Evolutionary conservation across 306 rosid genomes (phyloP).

Genomic region (Fagus crenata): DNA sequence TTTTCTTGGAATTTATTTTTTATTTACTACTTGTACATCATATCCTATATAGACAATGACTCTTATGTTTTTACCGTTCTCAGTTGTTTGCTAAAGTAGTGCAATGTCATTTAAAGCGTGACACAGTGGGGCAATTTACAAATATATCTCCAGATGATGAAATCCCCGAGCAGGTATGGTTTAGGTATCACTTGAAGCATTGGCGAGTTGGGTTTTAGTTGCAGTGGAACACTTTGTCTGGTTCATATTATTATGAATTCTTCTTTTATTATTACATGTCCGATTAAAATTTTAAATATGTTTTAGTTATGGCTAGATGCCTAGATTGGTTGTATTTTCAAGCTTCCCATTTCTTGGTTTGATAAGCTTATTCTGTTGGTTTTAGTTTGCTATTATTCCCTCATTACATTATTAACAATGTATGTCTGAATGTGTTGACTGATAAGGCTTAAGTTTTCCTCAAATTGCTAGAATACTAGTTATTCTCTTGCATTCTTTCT

Average conservation of each 20-base stretch:
- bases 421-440: too few relatives aligned
- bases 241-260: not conserved
- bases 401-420: too few relatives aligned
- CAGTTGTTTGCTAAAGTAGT: slow-evolving; percentile 62
- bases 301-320: not conserved
- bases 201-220: not conserved
- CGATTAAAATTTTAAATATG: not conserved
- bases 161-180: slow-evolving; percentile 65
- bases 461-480: not conserved
- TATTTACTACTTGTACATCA: too few relatives aligned
- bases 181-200: slow-evolving; percentile 16
- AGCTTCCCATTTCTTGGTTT: not conserved
- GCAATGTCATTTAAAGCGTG: slow-evolving; percentile 52
- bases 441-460: not conserved
- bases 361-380: too few relatives aligned
- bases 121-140: slow-evolving; percentile 34
- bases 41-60: not conserved
- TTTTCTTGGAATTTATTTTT: too few relatives aligned
- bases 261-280: not conserved
- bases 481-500: slow-evolving; percentile 1
- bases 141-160: slow-evolving; percentile 41
- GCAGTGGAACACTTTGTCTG: not conserved
- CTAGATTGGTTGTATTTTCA: not conserved
- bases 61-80: not conserved
- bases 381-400: not conserved